Conservation (phyloP, 257 asterid species). For the Forsythia viridissima region DNA sequence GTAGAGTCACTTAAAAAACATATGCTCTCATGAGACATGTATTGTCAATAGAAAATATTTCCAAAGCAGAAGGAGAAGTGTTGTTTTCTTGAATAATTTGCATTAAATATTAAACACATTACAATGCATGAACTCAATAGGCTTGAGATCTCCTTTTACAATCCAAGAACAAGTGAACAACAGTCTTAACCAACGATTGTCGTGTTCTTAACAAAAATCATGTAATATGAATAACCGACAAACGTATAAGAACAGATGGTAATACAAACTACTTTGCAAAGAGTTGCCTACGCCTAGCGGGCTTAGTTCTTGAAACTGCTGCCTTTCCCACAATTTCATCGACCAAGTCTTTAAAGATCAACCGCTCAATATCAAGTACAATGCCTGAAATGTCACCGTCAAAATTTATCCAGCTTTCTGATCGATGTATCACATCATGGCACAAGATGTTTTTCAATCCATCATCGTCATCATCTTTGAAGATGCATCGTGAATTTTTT, state of each 20-base stretch:
- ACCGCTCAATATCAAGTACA: conserved; percentile 76
- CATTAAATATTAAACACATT: neutral
- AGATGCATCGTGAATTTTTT: conserved; percentile 38
- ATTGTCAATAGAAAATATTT: neutral
- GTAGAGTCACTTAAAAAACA: neutral
- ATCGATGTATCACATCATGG: conserved; percentile 54
- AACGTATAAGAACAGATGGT: neutral
- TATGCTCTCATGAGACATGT: neutral
- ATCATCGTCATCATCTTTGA: conserved; percentile 49
- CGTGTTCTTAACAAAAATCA: neutral
- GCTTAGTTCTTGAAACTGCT: conserved; percentile 45
- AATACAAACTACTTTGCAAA: conserved; percentile 38
- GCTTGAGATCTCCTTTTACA: neutral
- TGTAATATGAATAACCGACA: neutral
- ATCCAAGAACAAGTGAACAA: neutral
- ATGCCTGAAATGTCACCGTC: conserved; percentile 62
- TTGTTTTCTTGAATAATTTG: neutral
- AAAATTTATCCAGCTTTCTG: conserved; percentile 59
- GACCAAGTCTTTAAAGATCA: conserved; percentile 81
- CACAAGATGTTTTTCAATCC: conserved; percentile 57
- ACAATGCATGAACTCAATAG: neutral
- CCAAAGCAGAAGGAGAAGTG: neutral
- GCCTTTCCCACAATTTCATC: conserved; percentile 81
- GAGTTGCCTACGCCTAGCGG: conserved; percentile 50
- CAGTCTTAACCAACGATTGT: neutral